Base-by-base conservation (phyloP, 2,329 filamentous ascomycete species). In the Trichoderma endophyticum region DNA sequence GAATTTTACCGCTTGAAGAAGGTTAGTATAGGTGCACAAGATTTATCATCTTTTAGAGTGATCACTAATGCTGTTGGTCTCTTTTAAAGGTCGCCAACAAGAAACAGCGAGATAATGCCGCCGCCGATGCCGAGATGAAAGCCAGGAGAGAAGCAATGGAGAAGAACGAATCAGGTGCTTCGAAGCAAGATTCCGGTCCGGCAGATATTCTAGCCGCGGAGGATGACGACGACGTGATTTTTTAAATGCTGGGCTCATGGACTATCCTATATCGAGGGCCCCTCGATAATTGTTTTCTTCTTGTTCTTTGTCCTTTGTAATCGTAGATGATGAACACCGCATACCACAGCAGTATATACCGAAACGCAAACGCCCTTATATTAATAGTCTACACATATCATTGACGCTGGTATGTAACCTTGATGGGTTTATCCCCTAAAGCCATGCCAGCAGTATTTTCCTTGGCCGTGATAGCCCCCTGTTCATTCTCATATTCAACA, bases 1-100 rank as follows among this genome's bases (percentile, higher is more conserved):
- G 96, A 99, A 81, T 99, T 99, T 82, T 99, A 98, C 84, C 88
- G 96, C 75, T 84, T 99, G 80, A 99, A 99, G 85, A 99, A 99
- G 86, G 84, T 79, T 73, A 59, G 76, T 62, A 15, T 24, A 24
- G 28, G 21, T 36, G 12, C 24, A 32, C 24, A n/a, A 48, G 21
- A 12, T 1, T 24, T 7, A 3, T 6, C 21, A 18, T 57, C 28
- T 43, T 30, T 7, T 11, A 9, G 18, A 57, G 6, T 18, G 9
- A 43, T 9, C 21, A 14, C 61, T 63, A 26, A 63, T 15, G 28
- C 14, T 64, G 12, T 57, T 26, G 32, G 26, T 59, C 14, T 34
- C 15, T 36, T 26, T 26, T 15, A 15, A n/a, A 86, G 84, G 93
- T 95, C 43, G 93, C 93, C 62, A 89, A 89, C 81, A 95, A 95